phyloP scores from a whole-genome alignment of 2,329 filamentous ascomycete genomes.

The Xenoacremonium recifei region DNA sequence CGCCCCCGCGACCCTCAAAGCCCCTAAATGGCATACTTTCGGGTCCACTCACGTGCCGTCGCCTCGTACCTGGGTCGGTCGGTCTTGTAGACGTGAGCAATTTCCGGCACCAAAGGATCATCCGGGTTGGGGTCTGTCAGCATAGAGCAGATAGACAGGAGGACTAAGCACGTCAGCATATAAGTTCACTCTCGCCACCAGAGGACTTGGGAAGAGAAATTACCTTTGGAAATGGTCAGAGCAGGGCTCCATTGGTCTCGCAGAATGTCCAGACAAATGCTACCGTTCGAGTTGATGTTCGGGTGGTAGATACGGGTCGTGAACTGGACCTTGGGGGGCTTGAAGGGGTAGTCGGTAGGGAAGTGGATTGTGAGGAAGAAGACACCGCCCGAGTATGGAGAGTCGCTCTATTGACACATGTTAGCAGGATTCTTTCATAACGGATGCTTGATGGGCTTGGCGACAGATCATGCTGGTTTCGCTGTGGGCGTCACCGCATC shows the following conservation, averaged over 20 bases:
- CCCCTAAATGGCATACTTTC: slow-evolving; percentile 97
- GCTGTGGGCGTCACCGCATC: not conserved
- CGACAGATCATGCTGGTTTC: not conserved
- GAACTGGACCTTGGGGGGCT: slow-evolving; percentile 99
- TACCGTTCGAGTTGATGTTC: slow-evolving; percentile 99
- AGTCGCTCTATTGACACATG: slow-evolving; percentile 68
- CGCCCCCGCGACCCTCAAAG: too few relatives aligned
- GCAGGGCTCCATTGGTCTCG: slow-evolving; percentile 99
- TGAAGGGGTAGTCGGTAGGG: slow-evolving; percentile 99
- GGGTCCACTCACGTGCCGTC: slow-evolving; percentile 95
- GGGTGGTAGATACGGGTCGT: slow-evolving; percentile 99
- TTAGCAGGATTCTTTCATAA: slow-evolving; percentile 26
- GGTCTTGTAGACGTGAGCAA: slow-evolving; percentile 99
- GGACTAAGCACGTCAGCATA: slow-evolving; percentile 55
- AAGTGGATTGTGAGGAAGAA: slow-evolving; percentile 99
- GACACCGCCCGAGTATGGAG: slow-evolving; percentile 95
- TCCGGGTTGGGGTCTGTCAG: slow-evolving; percentile 99
- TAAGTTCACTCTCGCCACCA: not conserved
- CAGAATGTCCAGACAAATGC: slow-evolving; percentile 97
- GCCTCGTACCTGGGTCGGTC: slow-evolving; percentile 94
- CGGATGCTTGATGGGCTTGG: not conserved
- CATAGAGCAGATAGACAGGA: slow-evolving; percentile 99
- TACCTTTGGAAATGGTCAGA: slow-evolving; percentile 98
- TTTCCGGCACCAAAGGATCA: slow-evolving; percentile 97
- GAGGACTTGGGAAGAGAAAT: not conserved